phyloP scores from a whole-genome alignment of 371 early-diverging fungal genomes.

The Coemansia sp. region DNA sequence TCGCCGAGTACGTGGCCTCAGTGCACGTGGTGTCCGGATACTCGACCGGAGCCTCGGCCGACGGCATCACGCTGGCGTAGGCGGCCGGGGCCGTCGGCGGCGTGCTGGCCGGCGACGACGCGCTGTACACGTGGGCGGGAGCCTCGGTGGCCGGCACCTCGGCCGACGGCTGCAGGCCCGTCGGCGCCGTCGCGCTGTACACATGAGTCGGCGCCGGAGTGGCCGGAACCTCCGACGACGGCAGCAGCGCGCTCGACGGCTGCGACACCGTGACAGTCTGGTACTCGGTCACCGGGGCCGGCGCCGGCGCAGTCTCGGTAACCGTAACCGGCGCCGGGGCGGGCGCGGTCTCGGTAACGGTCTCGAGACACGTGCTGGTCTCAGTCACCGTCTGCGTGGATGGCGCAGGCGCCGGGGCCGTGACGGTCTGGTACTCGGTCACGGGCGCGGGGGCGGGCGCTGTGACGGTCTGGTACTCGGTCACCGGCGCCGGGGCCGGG shows the following conservation, averaged over 20 bases:
- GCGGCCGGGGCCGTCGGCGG: background rate
- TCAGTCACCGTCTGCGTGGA: background rate
- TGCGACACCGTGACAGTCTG: constrained; percentile 27
- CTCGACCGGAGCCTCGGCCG: background rate
- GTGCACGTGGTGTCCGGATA: constrained; percentile 1
- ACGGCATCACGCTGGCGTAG: background rate
- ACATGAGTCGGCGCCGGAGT: constrained; percentile 6
- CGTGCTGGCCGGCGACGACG: background rate
- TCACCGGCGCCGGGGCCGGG: constrained; percentile 25
- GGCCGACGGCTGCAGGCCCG: constrained; percentile 1
- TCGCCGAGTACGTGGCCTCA: constrained; percentile 1
- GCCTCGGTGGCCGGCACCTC: background rate
- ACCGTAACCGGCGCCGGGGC: constrained; percentile 8
- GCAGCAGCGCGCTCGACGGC: constrained; percentile 8
- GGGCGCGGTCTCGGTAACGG: constrained; percentile 7
- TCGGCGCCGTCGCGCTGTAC: constrained; percentile 6
- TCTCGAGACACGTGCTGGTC: background rate
- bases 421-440: constrained; percentile 21
- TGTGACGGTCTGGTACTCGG: constrained; percentile 20
- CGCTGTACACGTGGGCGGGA: constrained; percentile 11
- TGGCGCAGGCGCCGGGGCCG: constrained; percentile 9
- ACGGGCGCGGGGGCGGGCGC: constrained; percentile 19
- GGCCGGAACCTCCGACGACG: constrained; percentile 13
- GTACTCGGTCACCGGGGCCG: constrained; percentile 36
- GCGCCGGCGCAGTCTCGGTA: constrained; percentile 30